These are phyloP conservation scores for Puccinia triticina DNA, from an alignment of 1,284 basidiomycete species.

Conservation along the genomic window DNA sequence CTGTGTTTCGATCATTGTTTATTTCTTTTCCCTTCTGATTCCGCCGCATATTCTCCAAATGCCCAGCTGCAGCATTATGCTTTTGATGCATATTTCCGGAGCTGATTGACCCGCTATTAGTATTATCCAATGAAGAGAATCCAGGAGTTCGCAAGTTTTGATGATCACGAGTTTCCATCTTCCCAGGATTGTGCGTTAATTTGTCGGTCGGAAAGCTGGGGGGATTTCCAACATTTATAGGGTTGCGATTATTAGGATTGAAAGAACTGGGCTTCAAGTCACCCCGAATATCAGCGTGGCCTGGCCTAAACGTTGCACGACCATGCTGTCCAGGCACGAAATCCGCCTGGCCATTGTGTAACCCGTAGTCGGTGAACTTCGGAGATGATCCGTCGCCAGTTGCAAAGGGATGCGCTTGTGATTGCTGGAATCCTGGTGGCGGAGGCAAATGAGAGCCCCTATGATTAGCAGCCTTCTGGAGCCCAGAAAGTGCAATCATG, in stretches of 20 bases:
- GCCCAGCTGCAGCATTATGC: background rate
- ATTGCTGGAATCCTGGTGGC: background rate
- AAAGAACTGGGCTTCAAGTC: background rate
- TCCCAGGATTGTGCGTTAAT: background rate
- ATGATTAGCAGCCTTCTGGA: background rate
- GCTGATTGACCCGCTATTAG: too few species aligned
- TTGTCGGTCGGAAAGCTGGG: too few species aligned
- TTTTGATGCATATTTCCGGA: background rate
- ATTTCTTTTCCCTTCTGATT: background rate
- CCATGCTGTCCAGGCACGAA: background rate
- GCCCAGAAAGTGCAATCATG: background rate
- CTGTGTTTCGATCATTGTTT: background rate
- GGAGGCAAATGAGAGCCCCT: background rate
- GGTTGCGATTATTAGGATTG: too few species aligned
- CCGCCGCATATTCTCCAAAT: background rate
- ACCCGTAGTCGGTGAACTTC: background rate
- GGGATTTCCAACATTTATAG: too few species aligned
- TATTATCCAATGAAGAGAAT: background rate
- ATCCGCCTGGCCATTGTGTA: background rate
- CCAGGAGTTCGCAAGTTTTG: background rate
- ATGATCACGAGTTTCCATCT: background rate
- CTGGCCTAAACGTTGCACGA: background rate
- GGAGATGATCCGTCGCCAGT: too few species aligned
- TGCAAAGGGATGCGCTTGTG: too few species aligned
- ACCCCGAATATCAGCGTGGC: background rate